A percentile compares a stretch with the other conserved stretches of the same genome.
phyloP scores from a whole-genome alignment of 768 basidiomycete genomes.

The Lactarius evosmus region DNA sequence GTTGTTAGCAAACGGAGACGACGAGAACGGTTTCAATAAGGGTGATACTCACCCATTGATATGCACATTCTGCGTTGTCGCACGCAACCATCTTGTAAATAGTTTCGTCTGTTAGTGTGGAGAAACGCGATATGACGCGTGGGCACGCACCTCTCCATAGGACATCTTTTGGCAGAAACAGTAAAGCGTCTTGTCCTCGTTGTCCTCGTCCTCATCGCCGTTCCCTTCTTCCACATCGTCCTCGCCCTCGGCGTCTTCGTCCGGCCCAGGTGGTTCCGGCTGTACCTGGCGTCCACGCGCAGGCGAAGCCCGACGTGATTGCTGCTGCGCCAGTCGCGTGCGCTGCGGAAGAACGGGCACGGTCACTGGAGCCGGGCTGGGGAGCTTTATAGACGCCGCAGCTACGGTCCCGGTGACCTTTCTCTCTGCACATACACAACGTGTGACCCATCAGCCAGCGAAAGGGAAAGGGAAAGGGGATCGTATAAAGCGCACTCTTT shows the following conservation, averaged over 20 bases:
- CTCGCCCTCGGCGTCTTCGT: constrained; percentile 39
- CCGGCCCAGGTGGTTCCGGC: constrained; percentile 24
- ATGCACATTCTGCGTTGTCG: constrained; percentile 25
- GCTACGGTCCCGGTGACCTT: constrained; percentile 29
- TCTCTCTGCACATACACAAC: constrained; percentile 23
- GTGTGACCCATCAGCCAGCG: neutral
- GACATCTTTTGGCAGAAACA: constrained; percentile 62
- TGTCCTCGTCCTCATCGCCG: constrained; percentile 49
- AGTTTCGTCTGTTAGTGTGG: neutral
- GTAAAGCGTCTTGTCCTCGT: constrained; percentile 56
- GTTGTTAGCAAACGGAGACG: constrained; percentile 7
- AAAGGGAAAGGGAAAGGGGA: neutral
- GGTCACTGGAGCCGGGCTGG: constrained; percentile 36
- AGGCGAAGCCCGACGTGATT: constrained; percentile 27
- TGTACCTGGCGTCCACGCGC: constrained; percentile 17
- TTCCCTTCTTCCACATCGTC: constrained; percentile 38
- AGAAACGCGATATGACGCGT: constrained; percentile 1
- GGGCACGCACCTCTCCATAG: constrained; percentile 51
- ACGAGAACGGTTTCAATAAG: neutral
- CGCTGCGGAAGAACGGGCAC: constrained; percentile 28
- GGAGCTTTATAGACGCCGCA: constrained; percentile 36
- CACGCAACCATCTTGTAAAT: constrained; percentile 27
- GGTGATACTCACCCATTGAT: constrained; percentile 26
- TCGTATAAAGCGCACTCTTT: constrained; percentile 18
- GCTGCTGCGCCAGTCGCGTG: constrained; percentile 34